Percentiles rank a stretch among this genome's conserved stretches.
phyloP scores from a whole-genome alignment of 768 basidiomycete genomes.

The Suillus occidentalis region DNA sequence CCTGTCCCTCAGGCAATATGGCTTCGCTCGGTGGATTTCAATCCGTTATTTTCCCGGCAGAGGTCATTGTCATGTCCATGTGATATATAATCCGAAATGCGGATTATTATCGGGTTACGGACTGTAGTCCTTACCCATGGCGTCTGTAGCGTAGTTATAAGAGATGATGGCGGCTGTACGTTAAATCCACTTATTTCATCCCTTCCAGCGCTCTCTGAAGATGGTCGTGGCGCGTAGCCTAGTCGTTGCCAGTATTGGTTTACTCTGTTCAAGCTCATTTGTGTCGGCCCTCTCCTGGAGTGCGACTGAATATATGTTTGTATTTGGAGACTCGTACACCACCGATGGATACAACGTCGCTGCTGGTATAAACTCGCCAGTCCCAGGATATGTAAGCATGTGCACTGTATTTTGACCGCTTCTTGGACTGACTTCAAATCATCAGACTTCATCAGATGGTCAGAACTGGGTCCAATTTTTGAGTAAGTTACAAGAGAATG shows the following conservation, averaged over 20 bases:
- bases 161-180: not conserved
- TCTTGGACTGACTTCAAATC: constrained; percentile 9
- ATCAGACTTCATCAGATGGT: constrained; percentile 58
- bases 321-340: constrained; percentile 67
- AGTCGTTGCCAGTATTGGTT: constrained; percentile 5
- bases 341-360: constrained; percentile 60
- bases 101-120: not conserved
- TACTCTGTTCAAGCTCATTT: constrained; percentile 11
- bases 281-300: constrained; percentile 43
- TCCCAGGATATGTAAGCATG: constrained; percentile 48
- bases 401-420: not conserved
- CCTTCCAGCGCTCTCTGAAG: not conserved
- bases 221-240: constrained; percentile 16
- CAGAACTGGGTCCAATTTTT: constrained; percentile 62
- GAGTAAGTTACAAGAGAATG: constrained; percentile 31
- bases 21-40: not conserved
- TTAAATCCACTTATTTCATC: not conserved
- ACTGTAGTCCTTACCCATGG: not conserved
- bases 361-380: constrained; percentile 50
- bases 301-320: constrained; percentile 53
- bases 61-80: not conserved
- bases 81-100: not conserved
- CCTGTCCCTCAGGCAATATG: not conserved
- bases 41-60: not conserved
- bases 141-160: constrained; percentile 9